A percentile compares a stretch with the other conserved stretches of the same genome.
phyloP scores from a whole-genome alignment of 176 grass and related monocot genomes.

The Oryza glaberrima region DNA sequence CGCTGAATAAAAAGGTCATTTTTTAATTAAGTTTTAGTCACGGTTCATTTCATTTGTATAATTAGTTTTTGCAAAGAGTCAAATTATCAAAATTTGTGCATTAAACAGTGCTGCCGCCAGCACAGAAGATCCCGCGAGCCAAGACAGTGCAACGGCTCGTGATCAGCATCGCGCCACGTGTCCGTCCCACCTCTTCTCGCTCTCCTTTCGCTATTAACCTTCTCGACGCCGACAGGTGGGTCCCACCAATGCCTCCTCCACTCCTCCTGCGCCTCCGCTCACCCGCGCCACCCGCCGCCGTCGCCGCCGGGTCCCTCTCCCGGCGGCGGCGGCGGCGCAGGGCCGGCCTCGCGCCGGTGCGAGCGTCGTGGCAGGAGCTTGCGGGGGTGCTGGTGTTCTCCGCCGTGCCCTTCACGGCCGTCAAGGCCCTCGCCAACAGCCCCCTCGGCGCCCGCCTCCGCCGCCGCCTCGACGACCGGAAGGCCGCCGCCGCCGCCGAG shows the following conservation, averaged over 20 bases:
- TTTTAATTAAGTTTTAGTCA: no score
- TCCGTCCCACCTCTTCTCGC: not conserved
- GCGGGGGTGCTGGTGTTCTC: slow-evolving; percentile 88
- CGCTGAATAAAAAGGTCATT: no score
- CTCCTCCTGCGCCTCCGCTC: not conserved
- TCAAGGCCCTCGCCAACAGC: slow-evolving; percentile 87
- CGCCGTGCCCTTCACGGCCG: slow-evolving; percentile 84
- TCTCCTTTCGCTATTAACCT: not conserved
- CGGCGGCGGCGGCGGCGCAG: not conserved
- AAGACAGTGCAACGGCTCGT: not conserved
- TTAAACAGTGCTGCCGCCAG: no score
- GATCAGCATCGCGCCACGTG: slow-evolving; percentile 18
- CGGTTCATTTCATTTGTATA: no score
- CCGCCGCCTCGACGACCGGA: slow-evolving; percentile 58
- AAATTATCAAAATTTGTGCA: no score
- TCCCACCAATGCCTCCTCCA: not conserved
- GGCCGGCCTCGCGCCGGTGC: not conserved
- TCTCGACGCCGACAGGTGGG: slow-evolving; percentile 3
- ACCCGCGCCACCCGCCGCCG: not conserved
- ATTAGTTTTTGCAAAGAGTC: no score
- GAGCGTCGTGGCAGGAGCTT: slow-evolving; percentile 79
- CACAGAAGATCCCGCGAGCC: not conserved
- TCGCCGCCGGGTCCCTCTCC: not conserved
- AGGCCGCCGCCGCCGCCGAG: slow-evolving; percentile 61
- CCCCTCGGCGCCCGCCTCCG: slow-evolving; percentile 73